A percentile compares a stretch with the other conserved stretches of the same genome.
Conservation (phyloP, 345 rosid species). For the Eucalyptus erythrocorys region DNA sequence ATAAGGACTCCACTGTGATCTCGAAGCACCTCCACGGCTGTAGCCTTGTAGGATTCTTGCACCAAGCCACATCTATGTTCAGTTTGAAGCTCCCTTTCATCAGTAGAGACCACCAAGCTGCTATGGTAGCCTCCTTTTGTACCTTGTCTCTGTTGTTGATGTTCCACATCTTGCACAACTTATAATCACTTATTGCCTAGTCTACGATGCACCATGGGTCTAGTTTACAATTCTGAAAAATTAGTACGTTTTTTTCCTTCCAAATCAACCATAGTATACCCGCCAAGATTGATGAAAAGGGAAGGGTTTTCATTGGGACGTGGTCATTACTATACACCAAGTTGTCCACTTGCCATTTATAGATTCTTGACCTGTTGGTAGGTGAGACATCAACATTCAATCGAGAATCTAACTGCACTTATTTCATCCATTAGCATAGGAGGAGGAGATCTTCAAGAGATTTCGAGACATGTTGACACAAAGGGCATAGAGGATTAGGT, state of each 20-base stretch:
- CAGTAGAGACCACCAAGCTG: rapidly evolving
- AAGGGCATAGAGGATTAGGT: not conserved
- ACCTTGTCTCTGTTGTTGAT: not conserved
- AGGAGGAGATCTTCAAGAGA: not conserved
- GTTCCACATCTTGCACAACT: not conserved
- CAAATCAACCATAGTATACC: not conserved
- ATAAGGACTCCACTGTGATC: too few species aligned
- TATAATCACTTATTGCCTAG: too few species aligned
- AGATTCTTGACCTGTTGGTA: not conserved
- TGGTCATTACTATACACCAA: too few species aligned
- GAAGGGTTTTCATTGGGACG: too few species aligned
- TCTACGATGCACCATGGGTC: not conserved
- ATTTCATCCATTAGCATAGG: not conserved
- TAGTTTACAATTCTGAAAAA: too few species aligned
- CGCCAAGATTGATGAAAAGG: not conserved
- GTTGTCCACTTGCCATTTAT: not conserved
- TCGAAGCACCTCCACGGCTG: not conserved
- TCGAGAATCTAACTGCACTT: not conserved
- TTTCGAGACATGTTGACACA: not conserved
- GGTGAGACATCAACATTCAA: not conserved
- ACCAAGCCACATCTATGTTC: not conserved
- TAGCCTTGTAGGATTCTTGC: rapidly evolving
- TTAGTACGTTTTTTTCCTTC: not conserved
- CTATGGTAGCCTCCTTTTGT: not conserved
- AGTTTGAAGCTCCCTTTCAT: not conserved